phyloP scores from a whole-genome alignment of 2,329 filamentous ascomycete species.

The Xylogone sp. region DNA sequence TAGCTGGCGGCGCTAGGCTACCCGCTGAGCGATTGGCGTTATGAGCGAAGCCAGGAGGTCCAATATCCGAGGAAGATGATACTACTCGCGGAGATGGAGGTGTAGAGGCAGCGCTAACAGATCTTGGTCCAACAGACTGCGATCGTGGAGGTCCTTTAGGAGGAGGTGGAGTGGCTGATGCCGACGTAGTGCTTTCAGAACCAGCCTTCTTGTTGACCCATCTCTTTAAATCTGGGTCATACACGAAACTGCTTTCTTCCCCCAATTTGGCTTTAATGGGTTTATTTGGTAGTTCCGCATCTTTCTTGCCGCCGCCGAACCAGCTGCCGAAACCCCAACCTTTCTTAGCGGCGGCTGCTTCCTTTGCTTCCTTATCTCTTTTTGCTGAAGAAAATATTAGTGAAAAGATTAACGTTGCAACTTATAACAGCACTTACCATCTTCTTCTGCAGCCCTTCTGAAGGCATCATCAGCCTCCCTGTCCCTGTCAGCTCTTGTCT shows the following conservation, averaged over 20 bases:
- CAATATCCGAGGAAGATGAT: not conserved
- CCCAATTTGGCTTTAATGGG: constrained; percentile 92
- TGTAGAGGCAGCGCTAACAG: not conserved
- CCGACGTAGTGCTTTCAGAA: constrained; percentile 54
- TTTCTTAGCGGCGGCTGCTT: constrained; percentile 48
- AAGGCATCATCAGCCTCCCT: constrained; percentile 82
- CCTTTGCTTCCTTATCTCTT: constrained; percentile 50
- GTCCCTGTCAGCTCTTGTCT: constrained; percentile 66
- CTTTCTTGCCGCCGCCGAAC: constrained; percentile 70
- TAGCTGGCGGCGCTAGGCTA: constrained; percentile 13
- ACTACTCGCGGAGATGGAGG: not conserved
- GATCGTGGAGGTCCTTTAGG: constrained; percentile 52
- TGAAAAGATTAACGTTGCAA: constrained; percentile 11
- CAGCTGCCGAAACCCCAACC: constrained; percentile 83
- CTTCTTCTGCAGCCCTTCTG: constrained; percentile 75
- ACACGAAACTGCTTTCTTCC: constrained; percentile 89
- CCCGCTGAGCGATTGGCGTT: not conserved
- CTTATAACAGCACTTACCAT: constrained; percentile 45
- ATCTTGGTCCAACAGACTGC: not conserved
- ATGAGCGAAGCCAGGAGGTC: not conserved
- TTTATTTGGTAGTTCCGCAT: constrained; percentile 49
- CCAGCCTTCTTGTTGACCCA: constrained; percentile 95
- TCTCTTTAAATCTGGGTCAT: constrained; percentile 92
- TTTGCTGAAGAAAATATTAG: constrained; percentile 47
- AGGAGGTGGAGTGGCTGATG: constrained; percentile 72